Evolutionary conservation across 192 early-diverging fungal species (phyloP).

Genomic region (Gaertneriomyces sp.): DNA sequence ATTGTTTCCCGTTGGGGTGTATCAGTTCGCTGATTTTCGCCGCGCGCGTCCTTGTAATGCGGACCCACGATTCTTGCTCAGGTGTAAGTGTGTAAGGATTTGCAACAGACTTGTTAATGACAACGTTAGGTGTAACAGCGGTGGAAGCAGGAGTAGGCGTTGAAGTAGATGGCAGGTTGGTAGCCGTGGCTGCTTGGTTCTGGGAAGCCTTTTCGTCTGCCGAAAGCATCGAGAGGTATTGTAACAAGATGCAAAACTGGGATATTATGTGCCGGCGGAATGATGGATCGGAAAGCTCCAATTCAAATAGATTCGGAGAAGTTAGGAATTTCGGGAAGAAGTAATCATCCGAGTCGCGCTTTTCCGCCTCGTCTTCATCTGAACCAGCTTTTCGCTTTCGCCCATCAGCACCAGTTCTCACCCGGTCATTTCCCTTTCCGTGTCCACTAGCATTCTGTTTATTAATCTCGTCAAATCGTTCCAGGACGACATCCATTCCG

Average conservation of each 20-base stretch:
- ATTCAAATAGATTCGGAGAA: slow-evolving; percentile 62
- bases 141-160: slow-evolving; percentile 38
- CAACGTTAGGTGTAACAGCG: slow-evolving; percentile 17
- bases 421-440: not conserved
- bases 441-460: slow-evolving; percentile 3
- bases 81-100: slow-evolving; percentile 29
- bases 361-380: slow-evolving; percentile 6
- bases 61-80: slow-evolving; percentile 52
- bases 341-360: not conserved
- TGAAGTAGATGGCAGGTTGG: too few species aligned
- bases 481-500: slow-evolving; percentile 36
- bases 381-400: slow-evolving; percentile 26
- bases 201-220: slow-evolving; percentile 27
- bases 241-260: slow-evolving; percentile 82
- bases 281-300: slow-evolving; percentile 73
- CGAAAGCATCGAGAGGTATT: slow-evolving; percentile 63
- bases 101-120: slow-evolving; percentile 58
- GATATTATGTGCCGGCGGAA: slow-evolving; percentile 84
- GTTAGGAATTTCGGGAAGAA: slow-evolving; percentile 80
- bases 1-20: slow-evolving; percentile 57
- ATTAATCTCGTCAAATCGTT: slow-evolving; percentile 35
- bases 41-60: slow-evolving; percentile 43
- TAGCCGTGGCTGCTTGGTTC: too few species aligned
- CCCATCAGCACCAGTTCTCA: slow-evolving; percentile 15
- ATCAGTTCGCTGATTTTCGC: slow-evolving; percentile 49